phyloP scores from a whole-genome alignment of 1,139 yeast genomes.

The Geotrichum histeridarum region DNA sequence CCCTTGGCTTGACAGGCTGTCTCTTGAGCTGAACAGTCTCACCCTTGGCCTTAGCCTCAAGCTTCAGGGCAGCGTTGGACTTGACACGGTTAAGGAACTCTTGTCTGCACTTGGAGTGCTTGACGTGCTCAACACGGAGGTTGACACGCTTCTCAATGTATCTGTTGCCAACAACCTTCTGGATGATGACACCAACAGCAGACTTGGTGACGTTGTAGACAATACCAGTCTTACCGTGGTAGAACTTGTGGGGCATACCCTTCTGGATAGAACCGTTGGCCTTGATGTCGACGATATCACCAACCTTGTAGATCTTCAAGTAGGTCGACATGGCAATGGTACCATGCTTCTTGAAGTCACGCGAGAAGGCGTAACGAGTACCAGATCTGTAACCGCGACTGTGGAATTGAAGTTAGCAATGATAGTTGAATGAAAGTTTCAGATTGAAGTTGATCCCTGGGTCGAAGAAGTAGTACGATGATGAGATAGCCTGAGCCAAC shows the following conservation, averaged over 20 bases:
- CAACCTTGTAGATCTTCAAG: conserved; percentile 96
- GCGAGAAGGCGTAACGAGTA: conserved; percentile 99
- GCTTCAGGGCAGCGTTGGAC: conserved; percentile 87
- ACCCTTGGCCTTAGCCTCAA: conserved; percentile 93
- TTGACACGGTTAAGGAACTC: conserved; percentile 98
- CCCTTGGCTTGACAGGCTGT: conserved; percentile 98
- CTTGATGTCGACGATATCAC: conserved; percentile 98
- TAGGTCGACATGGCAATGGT: conserved; percentile 89
- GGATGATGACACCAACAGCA: conserved; percentile 94
- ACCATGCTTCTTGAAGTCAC: conserved; percentile 99
- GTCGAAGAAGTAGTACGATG: too few species aligned
- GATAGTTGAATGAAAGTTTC: too few species aligned
- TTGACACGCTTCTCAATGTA: conserved; percentile 97
- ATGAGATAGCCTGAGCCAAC: too few species aligned
- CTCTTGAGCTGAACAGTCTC: conserved; percentile 88
- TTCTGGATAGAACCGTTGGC: conserved; percentile 98
- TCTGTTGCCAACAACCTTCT: conserved; percentile 99
- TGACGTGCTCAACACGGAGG: conserved; percentile 97
- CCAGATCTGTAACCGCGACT: conserved; percentile 99
- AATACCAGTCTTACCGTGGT: conserved; percentile 99
- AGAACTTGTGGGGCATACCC: conserved; percentile 99
- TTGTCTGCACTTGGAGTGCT: conserved; percentile 99
- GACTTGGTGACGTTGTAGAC: conserved; percentile 98
- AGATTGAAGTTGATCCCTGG: too few species aligned
- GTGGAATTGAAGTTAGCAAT: conserved; percentile 19